Evolutionary conservation across 495 filamentous ascomycete genomes (phyloP).

Genomic region (Xylaria telfairii): DNA sequence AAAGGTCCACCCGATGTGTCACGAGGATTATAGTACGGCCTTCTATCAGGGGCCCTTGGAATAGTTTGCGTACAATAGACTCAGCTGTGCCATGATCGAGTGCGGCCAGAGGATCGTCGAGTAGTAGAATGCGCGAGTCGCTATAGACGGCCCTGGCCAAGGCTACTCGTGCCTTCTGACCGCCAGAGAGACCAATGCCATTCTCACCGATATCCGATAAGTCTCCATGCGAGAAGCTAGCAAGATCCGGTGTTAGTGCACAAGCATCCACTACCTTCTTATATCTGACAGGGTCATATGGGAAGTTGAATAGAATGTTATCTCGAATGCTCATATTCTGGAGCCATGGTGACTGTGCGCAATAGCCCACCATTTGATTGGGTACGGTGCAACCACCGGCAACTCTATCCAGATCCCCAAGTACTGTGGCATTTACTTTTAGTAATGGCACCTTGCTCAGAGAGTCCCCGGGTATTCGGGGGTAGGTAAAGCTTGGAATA

Average conservation of each 20-base stretch:
- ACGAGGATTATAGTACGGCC: slow-evolving; percentile 72
- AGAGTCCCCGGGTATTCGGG: neutral
- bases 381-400: slow-evolving; percentile 64
- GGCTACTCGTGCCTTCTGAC: slow-evolving; percentile 91
- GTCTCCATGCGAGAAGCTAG: slow-evolving; percentile 88
- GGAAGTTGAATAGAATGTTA: slow-evolving; percentile 79
- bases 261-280: slow-evolving; percentile 88
- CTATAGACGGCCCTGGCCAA: slow-evolving; percentile 94
- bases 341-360: slow-evolving; percentile 85
- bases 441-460: neutral
- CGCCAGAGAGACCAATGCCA: slow-evolving; percentile 93
- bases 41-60: slow-evolving; percentile 66
- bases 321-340: slow-evolving; percentile 90
- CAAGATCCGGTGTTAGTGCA: slow-evolving; percentile 88
- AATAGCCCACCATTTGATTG: slow-evolving; percentile 77
- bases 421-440: slow-evolving; percentile 39
- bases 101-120: slow-evolving; percentile 95
- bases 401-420: slow-evolving; percentile 77
- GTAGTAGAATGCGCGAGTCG: slow-evolving; percentile 83
- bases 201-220: slow-evolving; percentile 94
- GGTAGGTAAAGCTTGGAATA: neutral
- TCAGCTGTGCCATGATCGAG: slow-evolving; percentile 89
- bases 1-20: slow-evolving; percentile 78
- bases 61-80: slow-evolving; percentile 69
- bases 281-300: slow-evolving; percentile 81